Conservation (phyloP, 176 grass and related monocot genomes). For the Tillandsia fasciculata region DNA sequence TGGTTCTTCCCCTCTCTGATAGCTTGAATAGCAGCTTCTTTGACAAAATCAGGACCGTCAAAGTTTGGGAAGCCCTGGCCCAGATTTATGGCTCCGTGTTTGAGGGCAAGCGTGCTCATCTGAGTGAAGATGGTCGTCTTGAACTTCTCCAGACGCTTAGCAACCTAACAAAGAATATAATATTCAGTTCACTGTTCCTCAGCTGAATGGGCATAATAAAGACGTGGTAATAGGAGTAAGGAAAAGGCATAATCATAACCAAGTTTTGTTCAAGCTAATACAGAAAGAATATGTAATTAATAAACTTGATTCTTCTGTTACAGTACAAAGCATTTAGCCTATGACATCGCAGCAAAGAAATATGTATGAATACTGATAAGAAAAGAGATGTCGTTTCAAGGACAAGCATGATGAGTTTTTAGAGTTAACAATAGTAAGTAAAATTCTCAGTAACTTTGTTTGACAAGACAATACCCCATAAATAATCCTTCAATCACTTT, state of each 20-base stretch:
- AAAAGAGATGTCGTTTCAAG: slow-evolving; percentile 11
- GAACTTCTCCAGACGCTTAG: slow-evolving; percentile 84
- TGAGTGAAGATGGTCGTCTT: slow-evolving; percentile 98
- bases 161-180: slow-evolving; percentile 38
- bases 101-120: slow-evolving; percentile 96
- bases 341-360: too few relatives aligned
- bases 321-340: too few relatives aligned
- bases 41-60: slow-evolving; percentile 86
- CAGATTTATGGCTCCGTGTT: slow-evolving; percentile 90
- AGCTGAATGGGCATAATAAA: neutral
- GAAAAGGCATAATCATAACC: neutral
- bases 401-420: neutral
- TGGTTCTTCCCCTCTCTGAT: slow-evolving; percentile 87
- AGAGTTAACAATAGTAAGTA: neutral
- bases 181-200: neutral
- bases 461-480: neutral
- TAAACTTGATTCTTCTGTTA: too few relatives aligned
- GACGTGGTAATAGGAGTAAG: neutral
- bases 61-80: slow-evolving; percentile 98
- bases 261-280: neutral
- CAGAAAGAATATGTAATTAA: neutral
- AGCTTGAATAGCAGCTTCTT: slow-evolving; percentile 82
- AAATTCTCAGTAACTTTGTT: neutral
- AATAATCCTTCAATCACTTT: neutral
- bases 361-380: neutral